These are phyloP conservation scores for Zygoascus sp. DNA, from an alignment of 1,139 yeast genomes.

Conservation along the genomic window DNA sequence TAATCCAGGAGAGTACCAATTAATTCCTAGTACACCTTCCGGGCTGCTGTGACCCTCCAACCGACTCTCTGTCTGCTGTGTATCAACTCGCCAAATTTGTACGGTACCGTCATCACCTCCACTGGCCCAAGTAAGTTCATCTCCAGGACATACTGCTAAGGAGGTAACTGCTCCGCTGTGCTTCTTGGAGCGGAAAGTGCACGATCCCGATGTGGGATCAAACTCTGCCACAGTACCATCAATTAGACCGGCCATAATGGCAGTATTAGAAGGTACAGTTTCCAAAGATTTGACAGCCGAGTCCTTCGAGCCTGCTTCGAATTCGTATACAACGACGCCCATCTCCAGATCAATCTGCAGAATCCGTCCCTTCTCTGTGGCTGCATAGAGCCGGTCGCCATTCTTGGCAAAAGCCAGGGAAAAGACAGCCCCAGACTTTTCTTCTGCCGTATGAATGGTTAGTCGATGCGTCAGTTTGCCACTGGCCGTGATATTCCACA, in stretches of 20 bases:
- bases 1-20: conserved; percentile 15
- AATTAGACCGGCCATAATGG: conserved; percentile 14
- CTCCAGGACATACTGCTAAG: conserved; percentile 21
- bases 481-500: conserved; percentile 24
- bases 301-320: conserved; percentile 14
- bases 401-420: conserved; percentile 20
- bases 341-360: conserved; percentile 28
- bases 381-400: conserved; percentile 24
- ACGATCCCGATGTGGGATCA: conserved; percentile 17
- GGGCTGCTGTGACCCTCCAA: conserved; percentile 10
- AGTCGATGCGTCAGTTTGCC: conserved; percentile 9
- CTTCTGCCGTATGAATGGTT: conserved; percentile 11
- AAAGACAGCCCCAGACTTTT: conserved; percentile 14
- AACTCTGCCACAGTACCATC: conserved; percentile 21
- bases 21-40: conserved; percentile 13
- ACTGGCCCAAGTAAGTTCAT: conserved; percentile 21
- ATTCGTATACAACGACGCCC: conserved; percentile 22
- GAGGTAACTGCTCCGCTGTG: conserved; percentile 28
- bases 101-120: conserved; percentile 31
- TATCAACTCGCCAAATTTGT: conserved; percentile 29
- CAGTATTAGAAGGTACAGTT: conserved; percentile 3
- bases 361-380: conserved; percentile 27
- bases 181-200: conserved; percentile 21
- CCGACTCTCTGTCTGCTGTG: conserved; percentile 9
- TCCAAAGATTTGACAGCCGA: neutral